Base-by-base conservation (phyloP, 83 land plant species). In the Larix sibirica region DNA sequence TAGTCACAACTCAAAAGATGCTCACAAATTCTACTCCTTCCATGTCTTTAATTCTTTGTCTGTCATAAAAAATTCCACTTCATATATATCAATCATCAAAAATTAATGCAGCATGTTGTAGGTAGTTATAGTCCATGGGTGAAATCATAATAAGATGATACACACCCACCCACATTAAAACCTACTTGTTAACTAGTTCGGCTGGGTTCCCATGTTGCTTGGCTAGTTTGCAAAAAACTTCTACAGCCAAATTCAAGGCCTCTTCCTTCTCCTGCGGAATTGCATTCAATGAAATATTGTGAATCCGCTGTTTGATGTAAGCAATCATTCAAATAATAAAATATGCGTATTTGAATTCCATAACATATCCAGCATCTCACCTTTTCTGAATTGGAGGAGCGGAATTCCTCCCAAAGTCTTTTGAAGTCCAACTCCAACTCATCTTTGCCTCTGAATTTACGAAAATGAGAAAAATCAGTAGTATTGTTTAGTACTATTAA, bases 331-430 rank as follows among this genome's bases (percentile, higher is more conserved):
- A 44, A 38, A 3, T 42, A 74, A 44, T 42, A 74, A 23, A 44
- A 10, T 74, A 12, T 74, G 56, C 44, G 9, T n/a, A 6, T 12
- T 44, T 44, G 58, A 44, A 44, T 8, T 21, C 47, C 54, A 74
- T 3, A 74, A 74, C 6, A 36, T 59, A 58, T 28, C 64, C 40
- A 59, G 38, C 38, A 64, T 4, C 79, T 42, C 44, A 96, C 99
- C 96, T 95, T 98, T 80, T 98, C 99, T 6, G 90, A 91, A 82
- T 83, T 81, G 78, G 97, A 90, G 69, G 97, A 93, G 66, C 99
- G 99, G 77, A 98, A 98, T 75, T 92, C 98, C 87, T 98, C 99
- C 99, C 99, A 98, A 81, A 83, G 92, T 81, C 92, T 91, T 89
- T 88, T 96, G 84, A 98, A 96, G 65, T 98, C 99, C 94, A 93